Evolutionary conservation across 371 early-diverging fungal genomes (phyloP), one percentile per base, ranked within the genome.

Genomic region (Lichtheimia corymbifera): DNA sequence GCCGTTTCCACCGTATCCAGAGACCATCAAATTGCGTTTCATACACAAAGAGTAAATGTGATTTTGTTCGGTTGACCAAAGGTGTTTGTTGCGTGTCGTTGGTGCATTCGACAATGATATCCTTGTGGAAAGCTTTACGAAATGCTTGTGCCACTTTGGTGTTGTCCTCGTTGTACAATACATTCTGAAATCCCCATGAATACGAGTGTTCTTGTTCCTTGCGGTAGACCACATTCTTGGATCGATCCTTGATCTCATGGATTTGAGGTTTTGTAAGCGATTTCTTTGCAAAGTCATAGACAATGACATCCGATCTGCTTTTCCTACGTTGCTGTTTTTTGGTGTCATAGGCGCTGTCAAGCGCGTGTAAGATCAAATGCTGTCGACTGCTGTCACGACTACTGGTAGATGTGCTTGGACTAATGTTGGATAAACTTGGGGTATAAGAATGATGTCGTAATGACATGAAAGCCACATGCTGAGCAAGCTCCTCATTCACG

Each of bases 151-250:
- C 78, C 22, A 78, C 70, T 30, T 70, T 73, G 44, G 49, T 44
- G 3, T 56, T 53, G 2, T 44, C 52, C 7, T 66, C 50, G 15
- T 71, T 65, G 53, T 71, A 80, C 9, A 80, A 50, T 3, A 68
- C 51, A 50, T 81, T 81, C 55, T 81, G 81, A 53, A 81, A 81
- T 22, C 81, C 81, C 81, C 81, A 81, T 9, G 78, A 74, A 53
- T 81, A 81, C 3, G 78, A 81, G 47, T 81, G 81, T 15, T 74
- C 68, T 30, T 81, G 81, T 1, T 67, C 51, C 43, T 81, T 81
- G 28, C 71, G 66, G 27, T 70, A 81, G 6, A 60, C 66, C n/a
- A 67, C 52, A 2, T 55, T 57, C 51, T 77, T 80, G 5, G 69
- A 68, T 12, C 63, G 55, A 6, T 64, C 47, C 58, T 68, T 76